phyloP scores from a whole-genome alignment of 257 asterid genomes.

The Lycium ferocissimum region DNA sequence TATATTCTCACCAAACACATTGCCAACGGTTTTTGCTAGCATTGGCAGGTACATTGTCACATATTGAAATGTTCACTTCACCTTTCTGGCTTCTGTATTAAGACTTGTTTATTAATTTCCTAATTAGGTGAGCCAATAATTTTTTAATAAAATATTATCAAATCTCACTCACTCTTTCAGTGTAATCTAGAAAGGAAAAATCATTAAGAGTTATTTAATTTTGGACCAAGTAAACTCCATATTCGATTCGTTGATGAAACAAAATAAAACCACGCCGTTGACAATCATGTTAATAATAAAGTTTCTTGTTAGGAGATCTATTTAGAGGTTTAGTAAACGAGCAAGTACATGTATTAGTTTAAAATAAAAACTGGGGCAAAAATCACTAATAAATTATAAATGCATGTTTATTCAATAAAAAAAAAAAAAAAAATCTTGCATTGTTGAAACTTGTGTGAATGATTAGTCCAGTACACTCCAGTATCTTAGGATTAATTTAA shows the following conservation, averaged over 20 bases:
- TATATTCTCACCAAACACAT: conserved; percentile 57
- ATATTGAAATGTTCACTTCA: conserved; percentile 54
- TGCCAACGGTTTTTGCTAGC: conserved; percentile 45
- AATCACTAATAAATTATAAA: background rate
- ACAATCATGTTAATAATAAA: background rate
- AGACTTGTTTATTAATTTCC: conserved; percentile 38
- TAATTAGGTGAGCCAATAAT: conserved; percentile 19
- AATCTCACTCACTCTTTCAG: background rate
- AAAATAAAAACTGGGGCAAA: background rate
- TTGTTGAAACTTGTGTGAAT: background rate
- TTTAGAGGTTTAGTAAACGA: background rate
- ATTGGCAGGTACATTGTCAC: conserved; percentile 32
- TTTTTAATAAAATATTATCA: background rate
- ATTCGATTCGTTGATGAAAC: background rate
- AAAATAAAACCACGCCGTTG: conserved; percentile 14
- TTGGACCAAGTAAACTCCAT: conserved; percentile 2
- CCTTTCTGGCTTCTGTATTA: conserved; percentile 60
- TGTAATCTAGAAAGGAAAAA: background rate
- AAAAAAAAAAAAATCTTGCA: background rate
- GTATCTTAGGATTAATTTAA: background rate
- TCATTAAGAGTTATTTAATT: background rate
- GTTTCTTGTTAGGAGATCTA: conserved; percentile 16
- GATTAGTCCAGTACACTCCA: background rate
- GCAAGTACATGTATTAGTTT: background rate
- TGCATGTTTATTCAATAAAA: background rate